Base-by-base conservation (phyloP, 1,284 basidiomycete species). In the Cutaneotrichosporon dermatis region DNA sequence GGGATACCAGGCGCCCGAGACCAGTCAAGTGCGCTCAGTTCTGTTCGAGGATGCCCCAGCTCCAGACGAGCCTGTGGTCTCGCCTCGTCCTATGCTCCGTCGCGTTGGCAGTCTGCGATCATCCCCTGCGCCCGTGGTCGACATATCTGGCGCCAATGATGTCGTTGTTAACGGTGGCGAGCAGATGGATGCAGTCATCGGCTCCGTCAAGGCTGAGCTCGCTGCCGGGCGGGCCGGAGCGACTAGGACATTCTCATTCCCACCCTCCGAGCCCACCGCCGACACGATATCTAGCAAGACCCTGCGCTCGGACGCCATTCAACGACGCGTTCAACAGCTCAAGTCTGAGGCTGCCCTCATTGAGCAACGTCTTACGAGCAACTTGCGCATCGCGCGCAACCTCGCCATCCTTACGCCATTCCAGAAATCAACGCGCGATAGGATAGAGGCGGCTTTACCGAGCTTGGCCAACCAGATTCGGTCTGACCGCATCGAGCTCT, bases 401-500 rank as follows among this genome's bases (percentile, higher is more conserved):
- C 82, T 96, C 15, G 87, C 86, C 2, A 84, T 89, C 53, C 81
- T 96, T 50, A 88, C 90, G 7, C 92, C 94, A 2, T 94, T 97
- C 75, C 89, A 88, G 70, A 84, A 84, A 55, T 80, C 86, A 5
- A 93, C 92, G 2, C 85, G 91, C 49, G 89, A 90, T 62, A 83
- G 87, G 49, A 82, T 97, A 40, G 79, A 85, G 34, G 67, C 78
- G 35, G 81, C 85, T 4, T 80, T 92, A 13, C 85, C 87, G 63
- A 80, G 79, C n/a, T 79, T 88, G 4, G 84, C 88, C 7, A 85
- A 83, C 66, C 83, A 84, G 44, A 80, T 96, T 59, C 84, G 84
- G 66, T 80, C 83, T 61, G 79, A 85, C 52, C 84, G 91, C 46
- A 80, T 95, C 59, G 84, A 89, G 69, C 79, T 91, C 54, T 84